Evolutionary conservation across 345 rosid genomes (phyloP), one percentile per base, ranked within the genome.

Genomic region (Salix suchowensis): DNA sequence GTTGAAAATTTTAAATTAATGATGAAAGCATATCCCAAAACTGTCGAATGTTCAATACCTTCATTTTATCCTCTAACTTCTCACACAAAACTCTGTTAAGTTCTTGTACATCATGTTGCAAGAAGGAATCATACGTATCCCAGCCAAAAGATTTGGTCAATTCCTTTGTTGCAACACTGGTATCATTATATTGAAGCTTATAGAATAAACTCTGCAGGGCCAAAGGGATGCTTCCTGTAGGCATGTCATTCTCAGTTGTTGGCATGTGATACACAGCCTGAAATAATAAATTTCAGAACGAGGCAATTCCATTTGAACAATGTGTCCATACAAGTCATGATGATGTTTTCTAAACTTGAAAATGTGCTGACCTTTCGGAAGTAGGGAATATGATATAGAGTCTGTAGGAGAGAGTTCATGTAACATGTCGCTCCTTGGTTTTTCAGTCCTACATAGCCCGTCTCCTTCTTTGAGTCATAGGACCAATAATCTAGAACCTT

Each of bases 181-280:
- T 90, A 76, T 95, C 97, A 72, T 90, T 90, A 78, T 93, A 90
- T 54, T 95, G 98, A 78, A 95, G 98, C 87, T 95, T 95, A 85
- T 91, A 95, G 84, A 95, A 95, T 78, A 95, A 91, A 88, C 98
- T 90, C 87, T 95, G 98, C 68, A 95, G 88, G 70, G 98, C 98
- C 88, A 93, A 82, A 73, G 98, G 98, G 50, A 95, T 95, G 86
- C 98, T 93, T 70, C 91, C 94, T 62, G 98, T 86, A 46, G 98
- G 98, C 76, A 86, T 89, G 78, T 93, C 97, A 42, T 93, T 91
- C 85, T 91, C 98, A 40, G 96, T 91, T 68, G 98, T 93, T 19
- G 98, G 98, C 98, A 95, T 95, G 85, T 95, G 97, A 88, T 95
- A 93, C 67, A 95, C 98, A 76, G 98, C 98, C 98, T 95, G 90